Conservation (phyloP, 176 grass and related monocot genomes). For the Melocanna baccifera region DNA sequence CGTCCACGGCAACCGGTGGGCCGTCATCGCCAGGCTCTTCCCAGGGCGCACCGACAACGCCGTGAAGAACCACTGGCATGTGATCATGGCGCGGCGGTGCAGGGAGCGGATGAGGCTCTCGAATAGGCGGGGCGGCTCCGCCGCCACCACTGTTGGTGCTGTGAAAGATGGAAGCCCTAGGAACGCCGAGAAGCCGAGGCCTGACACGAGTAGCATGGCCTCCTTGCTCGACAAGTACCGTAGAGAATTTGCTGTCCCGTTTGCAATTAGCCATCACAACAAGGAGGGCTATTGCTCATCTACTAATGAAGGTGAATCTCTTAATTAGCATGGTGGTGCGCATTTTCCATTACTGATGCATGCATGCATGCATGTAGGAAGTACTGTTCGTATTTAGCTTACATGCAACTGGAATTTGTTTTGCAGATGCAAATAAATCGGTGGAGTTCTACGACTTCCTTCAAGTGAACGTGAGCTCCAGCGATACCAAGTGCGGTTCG, state of each 20-base stretch:
- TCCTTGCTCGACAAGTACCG: conserved; percentile 60
- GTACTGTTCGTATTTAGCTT: not conserved
- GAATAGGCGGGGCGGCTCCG: not conserved
- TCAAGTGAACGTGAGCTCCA: conserved; percentile 73
- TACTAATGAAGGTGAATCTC: conserved; percentile 54
- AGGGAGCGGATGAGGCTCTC: conserved; percentile 47
- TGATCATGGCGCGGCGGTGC: conserved; percentile 81
- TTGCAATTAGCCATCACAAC: conserved; percentile 42
- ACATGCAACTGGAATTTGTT: not conserved
- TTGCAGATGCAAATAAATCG: conserved; percentile 54
- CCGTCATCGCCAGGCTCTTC: conserved; percentile 86
- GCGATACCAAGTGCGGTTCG: conserved; percentile 73
- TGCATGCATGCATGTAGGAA: not conserved
- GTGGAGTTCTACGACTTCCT: conserved; percentile 90
- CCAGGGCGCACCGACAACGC: conserved; percentile 96
- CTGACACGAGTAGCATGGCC: conserved; percentile 26
- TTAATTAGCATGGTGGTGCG: not conserved
- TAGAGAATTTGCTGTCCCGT: conserved; percentile 38
- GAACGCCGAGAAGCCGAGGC: conserved; percentile 9
- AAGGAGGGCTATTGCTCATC: conserved; percentile 36
- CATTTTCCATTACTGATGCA: not conserved
- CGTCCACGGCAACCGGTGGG: conserved; percentile 86
- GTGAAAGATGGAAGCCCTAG: conserved; percentile 25
- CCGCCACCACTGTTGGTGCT: not conserved
- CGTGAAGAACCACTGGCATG: conserved; percentile 99